Base-by-base conservation (phyloP, 1,284 basidiomycete species). In the Ustanciosporium gigantosporum region DNA sequence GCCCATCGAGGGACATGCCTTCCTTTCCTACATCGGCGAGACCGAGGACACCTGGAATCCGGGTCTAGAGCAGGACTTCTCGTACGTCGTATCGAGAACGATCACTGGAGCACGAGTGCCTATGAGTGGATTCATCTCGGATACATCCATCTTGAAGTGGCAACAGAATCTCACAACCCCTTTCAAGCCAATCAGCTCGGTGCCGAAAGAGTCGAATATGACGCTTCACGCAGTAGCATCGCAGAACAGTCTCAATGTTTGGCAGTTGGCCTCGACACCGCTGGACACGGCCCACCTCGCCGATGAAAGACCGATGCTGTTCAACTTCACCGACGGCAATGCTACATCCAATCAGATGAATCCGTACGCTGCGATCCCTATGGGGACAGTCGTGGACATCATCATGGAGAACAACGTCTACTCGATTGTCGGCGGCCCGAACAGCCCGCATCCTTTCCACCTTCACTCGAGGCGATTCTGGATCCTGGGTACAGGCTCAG, bases 391-490 rank as follows among this genome's bases (percentile, higher is more conserved):
- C 15, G 53, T 67, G 2, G 65, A 67, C 37, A 46, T 67, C 29
- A 56, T 67, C 35, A 41, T 67, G 36, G 52, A 59, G 41, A 67
- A 67, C 59, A 61, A 61, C 36, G 41, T 58, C 27, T 59, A 55
- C 46, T 62, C 59, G 39, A 67, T 67, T 31, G 59, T 64, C 0
- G 65, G 65, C 13, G 58, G 58, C 1, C 55, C 59, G 16, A 67
- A 67, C 46, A 59, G 55, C 29, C 65, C 65, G 8, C 65, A 67
- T 42, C 65, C 65, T 1, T 64, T 67, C 50, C 65, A 67, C 36
- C 61, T 67, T 42, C 65, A 67, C 29, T 59, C 58, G 16, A 39
- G 58, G 11, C 46, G 52, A 16, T 67, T 67, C 55, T 67, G 65
- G 65, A 44, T 67, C 45, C 62, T 67, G 3, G 59, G 55, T 4